phyloP scores from a whole-genome alignment of 192 early-diverging fungal genomes.

The Backusella circina region DNA sequence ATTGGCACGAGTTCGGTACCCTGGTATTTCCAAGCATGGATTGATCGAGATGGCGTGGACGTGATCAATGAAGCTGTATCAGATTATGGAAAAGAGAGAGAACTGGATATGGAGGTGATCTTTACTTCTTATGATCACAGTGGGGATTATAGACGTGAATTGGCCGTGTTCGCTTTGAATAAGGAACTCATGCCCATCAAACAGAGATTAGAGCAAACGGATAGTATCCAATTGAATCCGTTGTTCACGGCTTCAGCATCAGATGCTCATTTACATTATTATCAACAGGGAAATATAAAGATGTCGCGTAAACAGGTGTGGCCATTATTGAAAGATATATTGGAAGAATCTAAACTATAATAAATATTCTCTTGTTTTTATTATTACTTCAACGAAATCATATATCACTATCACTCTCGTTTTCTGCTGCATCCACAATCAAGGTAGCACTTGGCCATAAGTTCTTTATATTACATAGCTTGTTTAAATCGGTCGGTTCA shows the following conservation, averaged over 20 bases:
- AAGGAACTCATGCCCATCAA: conserved; percentile 22
- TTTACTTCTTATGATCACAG: conserved; percentile 55
- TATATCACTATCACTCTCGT: conserved; percentile 8
- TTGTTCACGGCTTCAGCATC: not conserved
- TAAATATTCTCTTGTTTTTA: not conserved
- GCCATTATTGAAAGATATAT: conserved; percentile 27
- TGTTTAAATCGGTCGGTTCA: conserved; percentile 31
- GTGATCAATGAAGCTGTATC: conserved; percentile 18
- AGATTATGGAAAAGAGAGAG: conserved; percentile 35
- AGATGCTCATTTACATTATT: conserved; percentile 25
- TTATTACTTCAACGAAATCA: not conserved
- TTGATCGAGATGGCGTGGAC: conserved; percentile 42
- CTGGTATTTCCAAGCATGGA: conserved; percentile 49
- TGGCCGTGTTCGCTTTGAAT: conserved; percentile 41
- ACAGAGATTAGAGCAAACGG: conserved; percentile 28
- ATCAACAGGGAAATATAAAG: conserved; percentile 48
- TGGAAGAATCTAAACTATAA: not conserved
- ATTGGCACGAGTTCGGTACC: conserved; percentile 62
- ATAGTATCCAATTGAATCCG: conserved; percentile 13
- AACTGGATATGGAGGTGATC: conserved; percentile 52
- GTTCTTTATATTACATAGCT: conserved; percentile 47
- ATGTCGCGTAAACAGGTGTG: conserved; percentile 58
- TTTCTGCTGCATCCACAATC: conserved; percentile 61
- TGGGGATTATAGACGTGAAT: conserved; percentile 58
- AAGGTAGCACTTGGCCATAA: conserved; percentile 80